Conservation (phyloP, 2,329 filamentous ascomycete genomes). For the Ampelomyces quisqualis region DNA sequence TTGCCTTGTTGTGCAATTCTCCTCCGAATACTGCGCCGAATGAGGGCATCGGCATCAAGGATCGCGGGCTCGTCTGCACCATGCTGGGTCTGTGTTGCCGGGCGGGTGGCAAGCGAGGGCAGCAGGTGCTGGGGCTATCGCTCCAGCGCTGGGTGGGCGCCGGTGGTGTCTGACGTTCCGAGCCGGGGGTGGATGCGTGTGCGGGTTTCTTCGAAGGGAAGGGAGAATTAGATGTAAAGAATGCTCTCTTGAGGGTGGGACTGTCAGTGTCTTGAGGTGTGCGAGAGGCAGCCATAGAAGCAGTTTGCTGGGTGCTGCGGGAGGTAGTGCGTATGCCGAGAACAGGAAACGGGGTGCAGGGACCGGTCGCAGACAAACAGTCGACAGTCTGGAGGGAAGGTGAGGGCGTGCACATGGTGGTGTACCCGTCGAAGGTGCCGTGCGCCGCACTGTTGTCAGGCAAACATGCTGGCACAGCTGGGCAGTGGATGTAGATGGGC, state of each 20-base stretch:
- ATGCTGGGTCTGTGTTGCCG: conserved; percentile 34
- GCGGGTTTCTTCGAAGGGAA: conserved; percentile 35
- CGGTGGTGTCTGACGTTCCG: no score
- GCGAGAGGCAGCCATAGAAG: conserved; percentile 29
- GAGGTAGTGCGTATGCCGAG: conserved; percentile 7
- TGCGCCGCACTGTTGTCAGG: conserved; percentile 7
- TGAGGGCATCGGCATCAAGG: conserved; percentile 61
- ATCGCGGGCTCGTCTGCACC: conserved; percentile 41
- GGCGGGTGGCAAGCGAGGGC: conserved; percentile 21
- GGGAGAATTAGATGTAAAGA: conserved; percentile 38
- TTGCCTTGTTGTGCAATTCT: conserved; percentile 51
- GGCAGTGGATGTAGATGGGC: neutral
- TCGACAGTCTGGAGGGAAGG: conserved; percentile 7
- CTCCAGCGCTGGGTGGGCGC: conserved; percentile 22
- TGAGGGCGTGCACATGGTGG: conserved; percentile 15
- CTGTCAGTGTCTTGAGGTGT: conserved; percentile 39
- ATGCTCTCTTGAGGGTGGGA: conserved; percentile 38
- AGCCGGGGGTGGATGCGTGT: conserved; percentile 17
- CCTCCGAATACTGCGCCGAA: conserved; percentile 76
- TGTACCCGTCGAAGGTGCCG: conserved; percentile 9
- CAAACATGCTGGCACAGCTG: conserved; percentile 5
- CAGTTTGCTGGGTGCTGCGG: conserved; percentile 9
- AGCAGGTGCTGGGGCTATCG: conserved; percentile 17
- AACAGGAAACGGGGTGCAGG: conserved; percentile 5
- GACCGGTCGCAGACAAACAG: conserved; percentile 4